Evolutionary conservation across 345 rosid genomes (phyloP).

Genomic region (Eutrema yunnanense): DNA sequence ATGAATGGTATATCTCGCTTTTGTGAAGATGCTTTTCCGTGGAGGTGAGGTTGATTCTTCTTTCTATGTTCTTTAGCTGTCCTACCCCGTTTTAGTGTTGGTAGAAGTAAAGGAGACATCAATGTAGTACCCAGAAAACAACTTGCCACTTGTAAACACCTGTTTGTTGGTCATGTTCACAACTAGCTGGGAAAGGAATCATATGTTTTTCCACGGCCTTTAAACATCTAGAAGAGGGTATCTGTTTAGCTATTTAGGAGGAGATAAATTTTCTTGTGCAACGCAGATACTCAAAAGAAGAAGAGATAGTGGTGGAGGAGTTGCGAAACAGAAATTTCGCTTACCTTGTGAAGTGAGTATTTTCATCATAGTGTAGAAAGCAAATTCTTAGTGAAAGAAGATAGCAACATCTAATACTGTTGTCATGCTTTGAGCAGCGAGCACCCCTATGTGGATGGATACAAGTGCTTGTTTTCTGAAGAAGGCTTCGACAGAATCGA

Average conservation of each 20-base stretch:
- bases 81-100: not conserved
- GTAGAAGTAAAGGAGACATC: conserved; percentile 4
- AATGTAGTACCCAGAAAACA: not conserved
- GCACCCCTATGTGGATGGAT: conserved; percentile 59
- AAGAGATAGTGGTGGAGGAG: conserved; percentile 54
- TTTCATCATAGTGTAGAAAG: conserved; percentile 7
- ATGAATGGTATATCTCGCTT: conserved; percentile 97
- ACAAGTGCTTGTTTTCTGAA: conserved; percentile 53
- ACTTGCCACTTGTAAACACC: not conserved
- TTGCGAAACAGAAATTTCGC: conserved; percentile 57
- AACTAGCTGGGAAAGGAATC: not conserved
- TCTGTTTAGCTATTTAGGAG: not conserved
- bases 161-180: conserved; percentile 4
- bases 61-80: not conserved
- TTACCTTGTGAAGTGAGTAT: conserved; percentile 66
- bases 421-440: conserved; percentile 47
- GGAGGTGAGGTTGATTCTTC: conserved; percentile 57
- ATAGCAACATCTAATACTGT: not conserved
- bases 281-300: conserved; percentile 94
- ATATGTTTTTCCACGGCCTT: not conserved
- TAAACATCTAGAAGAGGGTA: not conserved
- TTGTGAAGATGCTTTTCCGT: conserved; percentile 67
- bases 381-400: not conserved
- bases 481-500: conserved; percentile 61
- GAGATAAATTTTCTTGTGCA: conserved; percentile 8